phyloP scores from a whole-genome alignment of 108 stramenopile genomes.

The Phaeodactylum tricornutum region DNA sequence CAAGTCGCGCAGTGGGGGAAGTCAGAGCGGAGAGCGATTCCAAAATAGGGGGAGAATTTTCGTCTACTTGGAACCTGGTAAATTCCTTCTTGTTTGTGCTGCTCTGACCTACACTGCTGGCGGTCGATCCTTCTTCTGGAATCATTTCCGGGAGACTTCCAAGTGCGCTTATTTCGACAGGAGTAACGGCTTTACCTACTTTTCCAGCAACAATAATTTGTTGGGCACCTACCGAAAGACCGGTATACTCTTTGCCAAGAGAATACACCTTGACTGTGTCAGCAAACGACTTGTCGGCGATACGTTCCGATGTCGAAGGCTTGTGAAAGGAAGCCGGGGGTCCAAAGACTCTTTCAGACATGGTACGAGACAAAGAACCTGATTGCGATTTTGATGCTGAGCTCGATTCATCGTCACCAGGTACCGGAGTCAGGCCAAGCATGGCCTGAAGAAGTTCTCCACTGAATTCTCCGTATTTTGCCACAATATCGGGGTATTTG shows the following conservation, averaged over 20 bases:
- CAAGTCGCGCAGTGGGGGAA: conserved; percentile 47
- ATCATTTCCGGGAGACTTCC: neutral
- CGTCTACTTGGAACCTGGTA: neutral
- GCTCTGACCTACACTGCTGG: neutral
- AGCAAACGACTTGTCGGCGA: neutral
- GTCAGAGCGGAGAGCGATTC: neutral
- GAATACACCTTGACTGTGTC: no score
- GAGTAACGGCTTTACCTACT: conserved; percentile 25
- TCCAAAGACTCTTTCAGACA: neutral
- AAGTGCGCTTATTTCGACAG: neutral
- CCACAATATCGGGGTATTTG: conserved; percentile 58
- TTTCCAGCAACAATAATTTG: conserved; percentile 27
- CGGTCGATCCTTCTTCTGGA: neutral
- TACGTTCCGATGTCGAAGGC: neutral
- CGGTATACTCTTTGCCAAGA: no score
- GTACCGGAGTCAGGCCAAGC: conserved; percentile 55
- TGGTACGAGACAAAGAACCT: neutral
- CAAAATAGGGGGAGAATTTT: neutral
- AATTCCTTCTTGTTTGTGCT: neutral
- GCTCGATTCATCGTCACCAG: neutral
- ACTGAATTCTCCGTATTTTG: conserved; percentile 65
- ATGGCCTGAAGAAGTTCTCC: conserved; percentile 69
- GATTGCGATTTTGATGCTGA: neutral
- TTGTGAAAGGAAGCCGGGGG: neutral
- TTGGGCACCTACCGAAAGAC: conserved; percentile 19